These are phyloP conservation scores for Fusarium poae DNA, from an alignment of 2,329 filamentous ascomycete species.

Conservation along the genomic window DNA sequence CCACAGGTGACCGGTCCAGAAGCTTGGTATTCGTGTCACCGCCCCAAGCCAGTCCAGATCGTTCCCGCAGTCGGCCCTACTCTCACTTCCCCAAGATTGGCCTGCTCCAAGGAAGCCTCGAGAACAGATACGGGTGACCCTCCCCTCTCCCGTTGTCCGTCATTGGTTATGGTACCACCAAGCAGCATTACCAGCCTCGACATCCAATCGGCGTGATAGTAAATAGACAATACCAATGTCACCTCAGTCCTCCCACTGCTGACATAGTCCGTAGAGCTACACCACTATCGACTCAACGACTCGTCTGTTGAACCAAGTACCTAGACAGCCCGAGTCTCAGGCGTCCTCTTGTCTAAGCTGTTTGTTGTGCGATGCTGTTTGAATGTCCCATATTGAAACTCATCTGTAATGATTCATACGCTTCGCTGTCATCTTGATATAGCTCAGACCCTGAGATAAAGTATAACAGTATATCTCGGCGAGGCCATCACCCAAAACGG, in stretches of 20 bases:
- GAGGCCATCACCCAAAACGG: constrained; percentile 42
- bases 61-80: constrained; percentile 21
- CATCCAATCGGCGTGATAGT: constrained; percentile 24
- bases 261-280: constrained; percentile 29
- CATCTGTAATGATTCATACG: constrained; percentile 42
- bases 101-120: constrained; percentile 13
- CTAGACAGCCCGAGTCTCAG: constrained; percentile 26
- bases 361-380: constrained; percentile 39
- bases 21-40: constrained; percentile 18
- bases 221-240: constrained; percentile 25
- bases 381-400: constrained; percentile 44
- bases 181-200: constrained; percentile 12
- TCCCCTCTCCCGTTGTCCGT: not conserved
- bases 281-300: constrained; percentile 37
- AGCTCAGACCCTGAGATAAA: constrained; percentile 43
- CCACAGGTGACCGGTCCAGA: constrained; percentile 2
- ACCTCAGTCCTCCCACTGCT: constrained; percentile 16
- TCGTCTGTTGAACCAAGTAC: constrained; percentile 39
- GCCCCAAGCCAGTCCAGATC: not conserved
- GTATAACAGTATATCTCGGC: constrained; percentile 43
- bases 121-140: constrained; percentile 7
- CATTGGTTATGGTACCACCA: constrained; percentile 16
- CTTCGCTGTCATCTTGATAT: constrained; percentile 35
- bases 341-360: constrained; percentile 42
- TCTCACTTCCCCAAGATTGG: constrained; percentile 11